These are phyloP conservation scores for Quercus suber DNA, from an alignment of 306 rosid genomes.

Conservation along the genomic window DNA sequence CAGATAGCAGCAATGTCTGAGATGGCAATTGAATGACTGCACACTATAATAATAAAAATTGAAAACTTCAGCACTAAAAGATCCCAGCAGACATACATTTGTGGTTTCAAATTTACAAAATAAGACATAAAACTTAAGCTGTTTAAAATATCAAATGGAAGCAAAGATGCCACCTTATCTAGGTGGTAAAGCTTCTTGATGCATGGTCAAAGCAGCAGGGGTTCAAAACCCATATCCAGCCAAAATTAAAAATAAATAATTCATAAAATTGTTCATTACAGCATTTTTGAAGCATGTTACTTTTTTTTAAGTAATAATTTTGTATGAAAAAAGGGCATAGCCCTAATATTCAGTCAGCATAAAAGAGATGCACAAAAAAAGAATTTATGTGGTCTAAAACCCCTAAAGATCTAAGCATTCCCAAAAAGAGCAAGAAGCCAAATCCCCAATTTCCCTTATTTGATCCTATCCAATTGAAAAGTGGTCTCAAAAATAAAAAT, in stretches of 20 bases:
- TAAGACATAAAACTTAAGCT: neutral
- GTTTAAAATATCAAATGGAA: neutral
- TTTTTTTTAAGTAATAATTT: no score
- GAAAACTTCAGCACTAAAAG: conserved; percentile 10
- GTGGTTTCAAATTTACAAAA: neutral
- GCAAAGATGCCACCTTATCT: neutral
- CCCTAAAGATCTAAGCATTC: no score
- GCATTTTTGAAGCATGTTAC: neutral
- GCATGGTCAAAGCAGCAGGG: neutral
- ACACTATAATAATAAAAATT: conserved; percentile 61
- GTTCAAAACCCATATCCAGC: neutral
- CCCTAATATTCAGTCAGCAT: no score
- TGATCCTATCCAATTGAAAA: no score
- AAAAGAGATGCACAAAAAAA: no score
- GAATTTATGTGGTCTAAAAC: no score
- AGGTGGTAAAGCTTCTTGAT: neutral
- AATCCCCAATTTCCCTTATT: no score
- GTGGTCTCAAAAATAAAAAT: no score
- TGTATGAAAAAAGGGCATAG: no score
- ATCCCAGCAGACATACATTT: neutral
- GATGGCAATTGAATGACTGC: conserved; percentile 97
- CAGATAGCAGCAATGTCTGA: conserved; percentile 88
- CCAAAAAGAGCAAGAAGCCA: no score
- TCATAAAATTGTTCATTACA: neutral
- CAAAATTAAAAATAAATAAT: neutral